These are phyloP conservation scores for Spathaspora gorwiae DNA, from an alignment of 805 yeast genomes.

Conservation along the genomic window DNA sequence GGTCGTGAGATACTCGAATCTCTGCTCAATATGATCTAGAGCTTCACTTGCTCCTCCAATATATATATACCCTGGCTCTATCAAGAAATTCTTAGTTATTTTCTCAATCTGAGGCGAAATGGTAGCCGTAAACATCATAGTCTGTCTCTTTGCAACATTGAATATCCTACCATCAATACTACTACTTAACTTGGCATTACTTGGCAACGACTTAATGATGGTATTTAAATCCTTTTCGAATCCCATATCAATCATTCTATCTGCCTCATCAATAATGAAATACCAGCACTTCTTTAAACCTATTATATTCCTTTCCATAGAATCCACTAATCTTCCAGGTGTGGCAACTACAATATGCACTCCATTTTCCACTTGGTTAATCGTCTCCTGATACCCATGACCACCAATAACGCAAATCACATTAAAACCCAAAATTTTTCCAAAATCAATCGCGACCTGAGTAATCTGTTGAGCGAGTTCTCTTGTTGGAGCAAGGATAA, in stretches of 20 bases:
- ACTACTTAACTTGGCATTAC: constrained; percentile 17
- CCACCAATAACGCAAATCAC: constrained; percentile 84
- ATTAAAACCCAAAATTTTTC: constrained; percentile 35
- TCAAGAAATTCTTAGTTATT: constrained; percentile 59
- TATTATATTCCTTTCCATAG: constrained; percentile 63
- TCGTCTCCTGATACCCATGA: constrained; percentile 73
- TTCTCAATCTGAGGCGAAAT: constrained; percentile 71
- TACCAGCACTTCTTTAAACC: constrained; percentile 58
- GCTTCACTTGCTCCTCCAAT: constrained; percentile 68
- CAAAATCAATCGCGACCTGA: constrained; percentile 54
- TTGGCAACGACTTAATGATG: constrained; percentile 55
- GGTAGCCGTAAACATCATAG: constrained; percentile 94
- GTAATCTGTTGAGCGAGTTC: constrained; percentile 89
- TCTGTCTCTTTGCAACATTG: constrained; percentile 42
- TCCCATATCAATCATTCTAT: constrained; percentile 92
- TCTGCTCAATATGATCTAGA: constrained; percentile 65
- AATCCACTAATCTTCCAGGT: constrained; percentile 86
- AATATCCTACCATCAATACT: constrained; percentile 37
- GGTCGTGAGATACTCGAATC: constrained; percentile 39
- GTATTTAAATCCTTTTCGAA: constrained; percentile 75
- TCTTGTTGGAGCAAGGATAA: constrained; percentile 87
- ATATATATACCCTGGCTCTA: constrained; percentile 56
- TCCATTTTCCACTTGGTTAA: constrained; percentile 45
- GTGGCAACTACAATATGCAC: constrained; percentile 87
- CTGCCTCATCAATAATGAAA: constrained; percentile 89